Evolutionary conservation across 1,284 basidiomycete genomes (phyloP), one percentile per base, ranked within the genome.

Genomic region (Austroboletus olivaceoglutinosus): DNA sequence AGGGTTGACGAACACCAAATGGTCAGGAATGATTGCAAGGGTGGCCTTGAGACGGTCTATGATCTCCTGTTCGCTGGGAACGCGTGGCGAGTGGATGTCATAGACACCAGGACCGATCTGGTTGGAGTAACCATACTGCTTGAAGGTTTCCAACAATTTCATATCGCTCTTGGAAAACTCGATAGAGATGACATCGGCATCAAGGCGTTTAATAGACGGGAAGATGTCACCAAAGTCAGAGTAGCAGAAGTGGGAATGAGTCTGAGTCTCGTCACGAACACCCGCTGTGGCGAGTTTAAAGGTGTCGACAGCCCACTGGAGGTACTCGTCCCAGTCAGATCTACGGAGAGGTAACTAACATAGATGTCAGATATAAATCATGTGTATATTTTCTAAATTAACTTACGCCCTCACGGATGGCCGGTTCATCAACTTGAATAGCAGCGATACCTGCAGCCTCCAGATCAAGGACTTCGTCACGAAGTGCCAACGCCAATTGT

Each of bases 381-480:
- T 12, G 4, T 16, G n/a, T 16, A 33, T 22, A n/a, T 48, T 19
- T 33, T 36, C 34, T 8, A 44, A 38, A 45, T 38, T 8, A 18
- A 76, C 85, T 68, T 75, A 87, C 85, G 76, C 97, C 97, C 78
- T 99, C 97, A 79, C 97, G 95, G 67, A 99, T 97, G 57, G 97
- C 97, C 53, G 97, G 93, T 80, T 99, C 97, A 67, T 99, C 97
- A 67, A 99, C 97, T 79, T 99, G 97, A 70, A 99, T 96, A 67
- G 95, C 96, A 66, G 87, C 86, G 73, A 99, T 98, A 58, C 94
- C 94, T 54, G 93, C 97, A 73, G 91, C 90, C 80, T 98, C 95
- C 64, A 99, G 91, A 77, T 99, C 97, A 62, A 92, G 64, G 58
- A 99, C 97, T 77, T 99, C 97, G 70, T 99, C 97, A 64, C 97